Evolutionary conservation across 176 grass and related monocot genomes (phyloP), one percentile per base, ranked within the genome.

Genomic region (Aegilops speltoides): DNA sequence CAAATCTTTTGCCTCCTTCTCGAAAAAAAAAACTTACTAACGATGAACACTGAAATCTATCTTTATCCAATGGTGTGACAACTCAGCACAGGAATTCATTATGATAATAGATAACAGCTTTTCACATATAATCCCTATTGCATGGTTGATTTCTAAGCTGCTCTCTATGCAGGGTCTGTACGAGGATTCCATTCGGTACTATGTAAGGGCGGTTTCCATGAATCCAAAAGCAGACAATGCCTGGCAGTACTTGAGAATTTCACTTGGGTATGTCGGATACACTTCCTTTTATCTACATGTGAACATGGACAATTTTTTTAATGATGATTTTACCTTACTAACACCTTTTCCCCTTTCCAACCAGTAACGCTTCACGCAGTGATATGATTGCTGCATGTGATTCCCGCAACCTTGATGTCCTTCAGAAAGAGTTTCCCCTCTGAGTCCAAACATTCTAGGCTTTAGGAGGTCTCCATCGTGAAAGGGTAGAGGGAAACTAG

Each of bases 211-310:
- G 28, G 92, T 97, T 84, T 8, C 89, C 13, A 97, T 97, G 95
- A 97, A 97, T 83, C 95, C 95, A 28, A 97, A 97, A 95, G 95
- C 93, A 60, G 93, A 97, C 73, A 97, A 97, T 79, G 93, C 91
- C 15, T 97, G 95, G 95, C 95, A 97, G 69, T 97, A 97, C 82
- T 79, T 97, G 79, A 89, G 82, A 73, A 97, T 95, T 48, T 97
- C 93, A 79, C 93, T 97, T 76, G 54, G 78, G 95, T 97, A 95
- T 82, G 82, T 56, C 69, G 19, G 37, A 31, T 68, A 7, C 13
- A 9, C 48, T 75, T 74, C 59, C 8, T 80, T 68, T 74, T 83
- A 75, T 72, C 22, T 73, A 33, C 13, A 28, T 68, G 78, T 71
- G 11, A 67, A 84, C 36, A 24, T 62, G 68, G 41, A 62, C 5